phyloP scores from a whole-genome alignment of 2,329 filamentous ascomycete genomes.

The Fusarium sp. region DNA sequence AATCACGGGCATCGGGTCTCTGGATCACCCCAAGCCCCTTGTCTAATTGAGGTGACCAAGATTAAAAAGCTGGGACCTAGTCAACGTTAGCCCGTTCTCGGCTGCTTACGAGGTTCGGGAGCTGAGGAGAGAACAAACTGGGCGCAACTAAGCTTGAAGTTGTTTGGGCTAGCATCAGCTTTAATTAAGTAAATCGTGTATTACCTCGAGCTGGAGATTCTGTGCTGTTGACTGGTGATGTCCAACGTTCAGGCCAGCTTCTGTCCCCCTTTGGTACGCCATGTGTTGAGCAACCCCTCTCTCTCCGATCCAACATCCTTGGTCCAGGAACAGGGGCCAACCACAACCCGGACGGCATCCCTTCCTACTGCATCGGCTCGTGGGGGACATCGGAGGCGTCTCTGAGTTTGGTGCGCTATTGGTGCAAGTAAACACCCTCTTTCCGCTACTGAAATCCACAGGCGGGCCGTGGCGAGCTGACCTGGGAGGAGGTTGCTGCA shows the following conservation, averaged over 20 bases:
- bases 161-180: neutral
- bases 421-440: constrained; percentile 9
- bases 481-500: constrained; percentile 4
- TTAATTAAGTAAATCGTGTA: neutral
- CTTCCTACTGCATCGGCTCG: constrained; percentile 12
- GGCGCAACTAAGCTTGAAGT: neutral
- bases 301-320: neutral
- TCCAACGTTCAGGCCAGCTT: neutral
- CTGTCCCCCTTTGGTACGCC: neutral
- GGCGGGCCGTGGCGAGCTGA: constrained; percentile 35
- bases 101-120: neutral
- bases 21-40: constrained; percentile 3
- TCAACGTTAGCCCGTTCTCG: neutral
- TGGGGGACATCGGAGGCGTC: constrained; percentile 23
- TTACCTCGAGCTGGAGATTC: neutral
- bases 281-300: neutral
- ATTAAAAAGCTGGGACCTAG: neutral
- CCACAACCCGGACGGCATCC: constrained; percentile 1
- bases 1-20: neutral
- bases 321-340: constrained; percentile 28
- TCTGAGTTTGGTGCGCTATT: constrained; percentile 20
- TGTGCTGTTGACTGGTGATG: neutral
- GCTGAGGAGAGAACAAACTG: neutral
- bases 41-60: neutral
- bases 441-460: constrained; percentile 14